These are phyloP conservation scores for Aureobasidium leucospermi DNA, from an alignment of 2,329 filamentous ascomycete genomes.

Conservation along the genomic window DNA sequence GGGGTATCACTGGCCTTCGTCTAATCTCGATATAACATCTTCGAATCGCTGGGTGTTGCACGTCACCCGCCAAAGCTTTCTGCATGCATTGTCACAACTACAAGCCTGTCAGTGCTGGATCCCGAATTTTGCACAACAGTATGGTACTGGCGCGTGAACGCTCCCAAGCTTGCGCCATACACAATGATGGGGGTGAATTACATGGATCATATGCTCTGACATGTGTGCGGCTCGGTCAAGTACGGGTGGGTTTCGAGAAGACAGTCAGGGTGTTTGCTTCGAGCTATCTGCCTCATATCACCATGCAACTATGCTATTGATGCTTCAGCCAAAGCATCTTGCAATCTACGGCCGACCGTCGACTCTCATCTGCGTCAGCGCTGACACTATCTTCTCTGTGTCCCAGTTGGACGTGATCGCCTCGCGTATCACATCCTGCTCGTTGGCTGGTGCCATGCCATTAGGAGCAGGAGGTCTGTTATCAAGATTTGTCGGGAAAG, in stretches of 20 bases:
- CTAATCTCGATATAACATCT: background rate
- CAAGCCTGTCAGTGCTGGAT: too few species aligned
- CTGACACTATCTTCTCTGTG: constrained; percentile 32
- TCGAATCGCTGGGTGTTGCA: background rate
- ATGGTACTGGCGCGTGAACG: too few species aligned
- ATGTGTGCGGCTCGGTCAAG: background rate
- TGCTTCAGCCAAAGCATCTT: too few species aligned
- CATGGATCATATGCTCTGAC: too few species aligned
- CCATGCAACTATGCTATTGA: background rate
- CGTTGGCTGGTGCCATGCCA: constrained; percentile 54
- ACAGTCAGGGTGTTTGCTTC: background rate
- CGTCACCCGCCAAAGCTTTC: background rate
- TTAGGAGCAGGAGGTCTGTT: constrained; percentile 47
- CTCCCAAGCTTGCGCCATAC: too few species aligned
- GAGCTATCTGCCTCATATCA: background rate
- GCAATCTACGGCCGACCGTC: constrained; percentile 18
- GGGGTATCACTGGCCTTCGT: background rate
- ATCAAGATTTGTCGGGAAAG: constrained; percentile 57
- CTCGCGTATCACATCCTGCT: constrained; percentile 45
- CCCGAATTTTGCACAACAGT: too few species aligned
- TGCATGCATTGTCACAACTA: too few species aligned
- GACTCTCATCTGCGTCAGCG: constrained; percentile 21
- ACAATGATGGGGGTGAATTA: too few species aligned
- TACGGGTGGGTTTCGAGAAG: background rate
- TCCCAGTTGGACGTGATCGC: constrained; percentile 38